A percentile compares a stretch with the other conserved stretches of the same genome.
These are phyloP conservation scores for Cicer judaicum DNA, from an alignment of 306 rosid genomes.

Conservation along the genomic window DNA sequence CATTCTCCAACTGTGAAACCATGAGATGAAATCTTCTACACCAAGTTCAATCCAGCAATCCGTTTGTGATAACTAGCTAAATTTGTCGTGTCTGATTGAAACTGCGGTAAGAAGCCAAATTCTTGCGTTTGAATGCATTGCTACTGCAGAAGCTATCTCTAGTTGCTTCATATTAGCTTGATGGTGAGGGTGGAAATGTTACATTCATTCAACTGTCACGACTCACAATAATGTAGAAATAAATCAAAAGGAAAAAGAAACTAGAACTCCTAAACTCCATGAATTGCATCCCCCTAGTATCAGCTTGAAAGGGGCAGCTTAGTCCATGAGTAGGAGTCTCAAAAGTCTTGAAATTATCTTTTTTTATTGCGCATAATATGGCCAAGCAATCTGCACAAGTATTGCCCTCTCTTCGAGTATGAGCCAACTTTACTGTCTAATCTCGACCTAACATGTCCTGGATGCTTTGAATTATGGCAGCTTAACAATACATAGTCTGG, in stretches of 20 bases:
- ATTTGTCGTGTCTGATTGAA: background rate
- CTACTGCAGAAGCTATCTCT: background rate
- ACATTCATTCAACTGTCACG: background rate
- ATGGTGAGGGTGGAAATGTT: background rate
- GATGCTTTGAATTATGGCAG: slow-evolving; percentile 2
- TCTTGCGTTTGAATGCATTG: background rate
- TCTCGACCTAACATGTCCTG: background rate
- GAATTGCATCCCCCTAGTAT: background rate
- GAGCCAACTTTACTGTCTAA: background rate
- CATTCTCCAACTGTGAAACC: background rate
- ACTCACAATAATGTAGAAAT: background rate
- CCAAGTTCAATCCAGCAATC: background rate
- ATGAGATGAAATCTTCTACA: background rate
- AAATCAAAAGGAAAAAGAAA: background rate
- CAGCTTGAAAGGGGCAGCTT: background rate
- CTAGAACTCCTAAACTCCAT: background rate
- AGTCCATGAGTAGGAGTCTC: background rate
- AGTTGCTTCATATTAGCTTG: background rate
- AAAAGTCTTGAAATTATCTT: background rate
- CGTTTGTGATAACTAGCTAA: background rate
- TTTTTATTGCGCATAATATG: background rate
- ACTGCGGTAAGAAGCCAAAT: background rate
- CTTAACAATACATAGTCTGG: background rate
- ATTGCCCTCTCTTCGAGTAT: background rate
- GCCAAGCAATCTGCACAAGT: background rate